Percentiles rank a stretch among this genome's conserved stretches.
phyloP scores from a whole-genome alignment of 306 rosid species.

The Adenanthera pavonina region DNA sequence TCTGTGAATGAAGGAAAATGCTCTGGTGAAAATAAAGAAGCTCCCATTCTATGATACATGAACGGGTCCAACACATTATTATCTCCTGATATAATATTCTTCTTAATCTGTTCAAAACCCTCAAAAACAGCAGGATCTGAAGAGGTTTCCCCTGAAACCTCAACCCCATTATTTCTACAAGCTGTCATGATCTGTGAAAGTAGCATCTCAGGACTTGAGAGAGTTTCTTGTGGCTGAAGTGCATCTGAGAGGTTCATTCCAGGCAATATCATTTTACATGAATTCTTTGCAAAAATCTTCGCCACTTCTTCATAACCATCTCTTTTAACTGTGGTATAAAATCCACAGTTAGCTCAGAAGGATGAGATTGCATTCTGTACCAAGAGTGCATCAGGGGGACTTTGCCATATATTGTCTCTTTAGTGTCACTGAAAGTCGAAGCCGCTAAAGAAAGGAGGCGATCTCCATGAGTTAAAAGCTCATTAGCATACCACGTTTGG shows the following conservation, averaged over 20 bases:
- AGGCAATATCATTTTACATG: conserved; percentile 78
- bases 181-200: conserved; percentile 63
- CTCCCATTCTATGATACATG: conserved; percentile 95
- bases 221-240: conserved; percentile 53
- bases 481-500: conserved; percentile 1
- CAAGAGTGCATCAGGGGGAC: neutral
- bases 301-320: conserved; percentile 60
- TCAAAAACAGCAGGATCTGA: conserved; percentile 48
- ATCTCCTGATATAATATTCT: conserved; percentile 56
- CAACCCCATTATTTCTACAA: conserved; percentile 65
- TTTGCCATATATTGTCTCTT: neutral
- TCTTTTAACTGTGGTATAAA: neutral
- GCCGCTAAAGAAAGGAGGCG: neutral
- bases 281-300: conserved; percentile 64
- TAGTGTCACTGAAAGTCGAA: neutral
- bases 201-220: conserved; percentile 30
- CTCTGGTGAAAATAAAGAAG: conserved; percentile 90
- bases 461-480: neutral
- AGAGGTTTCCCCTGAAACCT: conserved; percentile 74
- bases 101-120: conserved; percentile 50
- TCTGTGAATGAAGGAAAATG: conserved; percentile 81
- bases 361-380: neutral
- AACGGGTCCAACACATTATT: conserved; percentile 57
- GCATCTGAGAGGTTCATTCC: conserved; percentile 85
- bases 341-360: conserved; percentile 1